These are phyloP conservation scores for Trichoderma atrobrunneum DNA, from an alignment of 2,329 filamentous ascomycete species.

Conservation along the genomic window DNA sequence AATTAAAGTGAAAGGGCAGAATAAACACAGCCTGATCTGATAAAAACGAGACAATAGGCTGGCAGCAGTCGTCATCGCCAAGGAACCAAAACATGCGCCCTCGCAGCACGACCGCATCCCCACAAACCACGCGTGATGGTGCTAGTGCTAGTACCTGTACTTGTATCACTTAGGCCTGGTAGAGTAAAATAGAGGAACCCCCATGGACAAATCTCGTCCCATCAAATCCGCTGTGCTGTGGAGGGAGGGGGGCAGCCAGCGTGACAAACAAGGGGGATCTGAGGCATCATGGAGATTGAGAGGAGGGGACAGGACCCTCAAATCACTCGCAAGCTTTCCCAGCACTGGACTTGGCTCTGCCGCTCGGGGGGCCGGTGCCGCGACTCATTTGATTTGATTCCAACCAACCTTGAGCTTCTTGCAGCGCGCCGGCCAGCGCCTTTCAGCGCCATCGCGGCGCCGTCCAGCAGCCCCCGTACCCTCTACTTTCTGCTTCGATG, in stretches of 20 bases:
- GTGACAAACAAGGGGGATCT: not conserved
- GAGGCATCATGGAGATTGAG: not conserved
- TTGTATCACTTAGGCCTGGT: not conserved
- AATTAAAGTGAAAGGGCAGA: not conserved
- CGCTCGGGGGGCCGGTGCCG: not conserved
- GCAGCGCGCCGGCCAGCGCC: not conserved
- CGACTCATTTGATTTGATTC: not conserved
- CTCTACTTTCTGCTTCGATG: not conserved
- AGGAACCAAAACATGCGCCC: not conserved
- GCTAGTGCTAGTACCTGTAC: not conserved
- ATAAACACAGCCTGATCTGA: not conserved
- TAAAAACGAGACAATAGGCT: not conserved
- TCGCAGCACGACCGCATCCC: slow-evolving; percentile 1
- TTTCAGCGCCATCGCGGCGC: slow-evolving; percentile 4
- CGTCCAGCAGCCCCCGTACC: not conserved
- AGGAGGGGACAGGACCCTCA: not conserved
- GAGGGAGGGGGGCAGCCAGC: not conserved
- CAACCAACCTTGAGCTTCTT: not conserved
- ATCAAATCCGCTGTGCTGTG: not conserved
- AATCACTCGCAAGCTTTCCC: slow-evolving; percentile 1
- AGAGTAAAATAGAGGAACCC: not conserved
- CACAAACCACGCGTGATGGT: not conserved
- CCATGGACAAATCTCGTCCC: not conserved
- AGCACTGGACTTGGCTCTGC: not conserved
- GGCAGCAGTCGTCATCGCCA: slow-evolving; percentile 1